phyloP scores from a whole-genome alignment of 2,329 filamentous ascomycete species.

The Colletotrichum magnum region DNA sequence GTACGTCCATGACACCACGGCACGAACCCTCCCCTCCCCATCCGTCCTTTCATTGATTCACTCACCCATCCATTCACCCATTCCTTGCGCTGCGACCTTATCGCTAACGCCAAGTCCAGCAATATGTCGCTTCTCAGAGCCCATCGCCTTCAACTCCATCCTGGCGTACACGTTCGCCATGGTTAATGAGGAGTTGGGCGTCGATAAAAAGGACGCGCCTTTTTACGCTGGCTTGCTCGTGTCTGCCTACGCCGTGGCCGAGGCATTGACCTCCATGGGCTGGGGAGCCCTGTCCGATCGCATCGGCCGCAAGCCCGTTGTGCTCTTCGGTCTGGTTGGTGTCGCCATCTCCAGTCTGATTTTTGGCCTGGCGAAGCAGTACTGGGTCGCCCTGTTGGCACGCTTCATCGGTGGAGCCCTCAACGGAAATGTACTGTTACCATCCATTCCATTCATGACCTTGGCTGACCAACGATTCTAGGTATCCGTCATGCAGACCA shows the following conservation, averaged over 20 bases:
- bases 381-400: conserved; percentile 59
- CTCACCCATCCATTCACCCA: background rate
- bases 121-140: conserved; percentile 61
- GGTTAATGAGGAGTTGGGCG: conserved; percentile 54
- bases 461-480: too few relatives aligned
- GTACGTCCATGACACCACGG: conserved; percentile 14
- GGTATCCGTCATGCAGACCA: conserved; percentile 56
- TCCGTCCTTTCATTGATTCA: background rate
- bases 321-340: conserved; percentile 49
- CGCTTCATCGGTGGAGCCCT: conserved; percentile 56
- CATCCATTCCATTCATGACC: too few relatives aligned
- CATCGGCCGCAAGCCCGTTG: conserved; percentile 51
- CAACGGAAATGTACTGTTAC: conserved; percentile 51
- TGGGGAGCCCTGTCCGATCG: conserved; percentile 59
- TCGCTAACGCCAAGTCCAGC: conserved; percentile 46
- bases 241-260: conserved; percentile 59
- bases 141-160: conserved; percentile 62
- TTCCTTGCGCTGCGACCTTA: background rate
- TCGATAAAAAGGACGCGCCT: conserved; percentile 53
- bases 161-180: conserved; percentile 60
- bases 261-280: conserved; percentile 57
- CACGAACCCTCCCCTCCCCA: background rate
- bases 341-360: conserved; percentile 56
- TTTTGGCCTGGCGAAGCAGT: conserved; percentile 56
- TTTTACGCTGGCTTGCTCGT: conserved; percentile 66